Evolutionary conservation across 2,329 filamentous ascomycete genomes (phyloP).

Genomic region (Aspergillus melleus): DNA sequence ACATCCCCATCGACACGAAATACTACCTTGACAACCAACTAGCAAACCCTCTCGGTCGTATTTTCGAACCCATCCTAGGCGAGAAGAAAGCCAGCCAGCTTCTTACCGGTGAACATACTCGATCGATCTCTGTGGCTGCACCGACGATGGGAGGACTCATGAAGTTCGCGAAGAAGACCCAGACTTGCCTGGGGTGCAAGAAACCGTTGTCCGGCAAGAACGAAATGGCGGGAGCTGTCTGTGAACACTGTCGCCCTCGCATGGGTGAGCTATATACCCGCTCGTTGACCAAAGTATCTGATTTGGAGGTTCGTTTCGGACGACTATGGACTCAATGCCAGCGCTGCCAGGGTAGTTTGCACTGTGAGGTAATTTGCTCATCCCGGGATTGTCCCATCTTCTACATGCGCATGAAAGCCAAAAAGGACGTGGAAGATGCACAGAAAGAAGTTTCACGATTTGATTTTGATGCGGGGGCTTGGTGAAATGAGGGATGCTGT

Average conservation of each 20-base stretch:
- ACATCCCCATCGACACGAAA: constrained; percentile 94
- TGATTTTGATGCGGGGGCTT: constrained; percentile 77
- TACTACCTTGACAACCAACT: constrained; percentile 99
- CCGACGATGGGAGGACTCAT: constrained; percentile 91
- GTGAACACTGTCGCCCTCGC: constrained; percentile 77
- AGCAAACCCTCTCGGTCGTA: constrained; percentile 87
- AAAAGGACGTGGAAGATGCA: constrained; percentile 96
- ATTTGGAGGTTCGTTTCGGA: constrained; percentile 89
- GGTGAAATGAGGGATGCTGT: constrained; percentile 42
- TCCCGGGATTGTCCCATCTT: constrained; percentile 98
- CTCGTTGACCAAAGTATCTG: constrained; percentile 81
- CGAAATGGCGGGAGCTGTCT: constrained; percentile 83
- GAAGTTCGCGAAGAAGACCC: constrained; percentile 98
- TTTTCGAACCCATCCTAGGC: constrained; percentile 96
- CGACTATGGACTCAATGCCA: constrained; percentile 98
- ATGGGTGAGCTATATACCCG: constrained; percentile 93
- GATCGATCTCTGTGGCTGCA: constrained; percentile 88
- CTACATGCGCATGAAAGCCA: constrained; percentile 99
- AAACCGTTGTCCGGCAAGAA: constrained; percentile 81
- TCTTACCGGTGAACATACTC: constrained; percentile 89
- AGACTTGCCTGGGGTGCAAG: constrained; percentile 99
- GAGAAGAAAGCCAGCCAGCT: constrained; percentile 86
- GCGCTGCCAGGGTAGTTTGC: constrained; percentile 94
- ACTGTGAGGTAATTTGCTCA: constrained; percentile 96
- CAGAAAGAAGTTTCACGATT: constrained; percentile 88